Evolutionary conservation across 2,329 filamentous ascomycete genomes (phyloP).

Genomic region (Penicillium sp.): DNA sequence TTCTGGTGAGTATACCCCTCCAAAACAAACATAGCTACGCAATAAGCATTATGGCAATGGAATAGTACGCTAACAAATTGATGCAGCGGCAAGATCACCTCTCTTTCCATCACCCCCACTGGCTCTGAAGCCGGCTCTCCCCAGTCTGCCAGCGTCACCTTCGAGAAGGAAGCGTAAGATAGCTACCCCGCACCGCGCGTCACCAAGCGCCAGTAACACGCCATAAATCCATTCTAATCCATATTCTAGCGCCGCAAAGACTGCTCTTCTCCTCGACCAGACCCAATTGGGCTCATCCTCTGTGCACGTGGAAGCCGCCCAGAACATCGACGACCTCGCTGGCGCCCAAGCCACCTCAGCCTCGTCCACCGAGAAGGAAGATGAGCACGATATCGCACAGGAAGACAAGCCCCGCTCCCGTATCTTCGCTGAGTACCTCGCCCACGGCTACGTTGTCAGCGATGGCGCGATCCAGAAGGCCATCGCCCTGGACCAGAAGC

Average conservation of each 20-base stretch:
- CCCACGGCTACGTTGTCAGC: slow-evolving; percentile 85
- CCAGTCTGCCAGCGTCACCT: slow-evolving; percentile 88
- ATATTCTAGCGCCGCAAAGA: slow-evolving; percentile 73
- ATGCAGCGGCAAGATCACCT: slow-evolving; percentile 84
- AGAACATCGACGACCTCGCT: slow-evolving; percentile 63
- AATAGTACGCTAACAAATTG: slow-evolving; percentile 17
- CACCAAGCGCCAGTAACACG: slow-evolving; percentile 2
- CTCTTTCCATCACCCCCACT: slow-evolving; percentile 70
- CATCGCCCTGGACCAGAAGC: slow-evolving; percentile 84
- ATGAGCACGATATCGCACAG: slow-evolving; percentile 73
- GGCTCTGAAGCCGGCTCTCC: slow-evolving; percentile 57
- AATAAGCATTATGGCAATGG: not conserved
- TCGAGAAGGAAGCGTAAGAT: slow-evolving; percentile 82
- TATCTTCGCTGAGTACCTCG: slow-evolving; percentile 94
- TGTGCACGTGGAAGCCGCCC: slow-evolving; percentile 75
- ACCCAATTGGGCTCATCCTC: slow-evolving; percentile 78
- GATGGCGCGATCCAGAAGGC: slow-evolving; percentile 76
- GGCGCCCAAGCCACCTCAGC: slow-evolving; percentile 60
- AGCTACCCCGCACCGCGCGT: slow-evolving; percentile 26
- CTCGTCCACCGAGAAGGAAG: slow-evolving; percentile 54
- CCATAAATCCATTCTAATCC: not conserved
- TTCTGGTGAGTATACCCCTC: slow-evolving; percentile 66
- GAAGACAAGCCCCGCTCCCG: slow-evolving; percentile 96
- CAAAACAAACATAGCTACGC: not conserved
- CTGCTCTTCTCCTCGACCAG: slow-evolving; percentile 93